These are phyloP conservation scores for Pachyrhizus erosus DNA, from an alignment of 306 rosid genomes.

Conservation along the genomic window DNA sequence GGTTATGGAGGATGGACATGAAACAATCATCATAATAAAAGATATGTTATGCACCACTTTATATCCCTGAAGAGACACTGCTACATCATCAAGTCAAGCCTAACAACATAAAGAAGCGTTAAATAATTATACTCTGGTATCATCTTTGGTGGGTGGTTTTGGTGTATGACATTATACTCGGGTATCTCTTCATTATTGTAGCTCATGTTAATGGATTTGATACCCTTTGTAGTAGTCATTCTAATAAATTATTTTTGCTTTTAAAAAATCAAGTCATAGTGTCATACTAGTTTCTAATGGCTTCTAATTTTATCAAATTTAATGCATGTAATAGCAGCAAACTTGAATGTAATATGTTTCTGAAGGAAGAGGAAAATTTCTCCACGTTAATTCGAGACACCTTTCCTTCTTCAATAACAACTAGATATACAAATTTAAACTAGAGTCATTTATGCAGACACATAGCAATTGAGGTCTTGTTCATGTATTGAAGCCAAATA, in stretches of 20 bases:
- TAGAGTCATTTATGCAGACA: too few relatives aligned
- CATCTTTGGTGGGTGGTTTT: not conserved
- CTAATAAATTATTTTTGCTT: not conserved
- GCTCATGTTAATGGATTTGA: not conserved
- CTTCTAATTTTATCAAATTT: not conserved
- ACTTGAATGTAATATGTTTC: too few relatives aligned
- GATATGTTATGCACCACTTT: not conserved
- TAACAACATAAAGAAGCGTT: not conserved
- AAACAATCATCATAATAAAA: not conserved
- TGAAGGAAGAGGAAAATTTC: not conserved
- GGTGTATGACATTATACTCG: not conserved
- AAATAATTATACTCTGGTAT: not conserved
- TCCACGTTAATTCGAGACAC: not conserved
- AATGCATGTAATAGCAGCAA: too few relatives aligned
- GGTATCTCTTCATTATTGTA: not conserved
- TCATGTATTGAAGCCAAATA: not conserved
- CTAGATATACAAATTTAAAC: not conserved
- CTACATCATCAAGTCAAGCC: not conserved
- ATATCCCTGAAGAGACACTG: not conserved
- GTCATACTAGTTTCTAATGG: not conserved
- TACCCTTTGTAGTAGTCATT: not conserved
- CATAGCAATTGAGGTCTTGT: not conserved
- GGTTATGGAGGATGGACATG: conserved; percentile 10
- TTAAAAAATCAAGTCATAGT: not conserved
- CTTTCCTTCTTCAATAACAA: not conserved